Evolutionary conservation across 2,329 filamentous ascomycete genomes (phyloP).

Genomic region (Epichloe sibirici): DNA sequence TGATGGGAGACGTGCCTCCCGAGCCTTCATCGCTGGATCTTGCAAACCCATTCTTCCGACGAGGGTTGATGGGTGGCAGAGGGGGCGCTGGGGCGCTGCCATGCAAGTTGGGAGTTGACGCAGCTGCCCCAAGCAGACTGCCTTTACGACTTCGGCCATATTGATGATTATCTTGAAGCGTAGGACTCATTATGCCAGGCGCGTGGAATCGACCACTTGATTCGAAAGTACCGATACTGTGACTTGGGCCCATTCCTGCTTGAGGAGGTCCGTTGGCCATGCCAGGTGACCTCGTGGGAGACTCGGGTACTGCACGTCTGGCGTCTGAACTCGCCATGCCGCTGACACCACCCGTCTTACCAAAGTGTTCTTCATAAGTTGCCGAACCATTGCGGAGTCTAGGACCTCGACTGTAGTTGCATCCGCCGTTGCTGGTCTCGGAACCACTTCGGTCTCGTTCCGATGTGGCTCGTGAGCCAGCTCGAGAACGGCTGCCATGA

Average conservation of each 20-base stretch:
- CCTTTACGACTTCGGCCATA: conserved; percentile 22
- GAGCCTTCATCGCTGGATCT: conserved; percentile 23
- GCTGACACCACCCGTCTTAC: background rate
- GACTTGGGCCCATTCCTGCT: conserved; percentile 4
- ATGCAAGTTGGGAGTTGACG: conserved; percentile 27
- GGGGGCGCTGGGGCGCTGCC: conserved; percentile 30
- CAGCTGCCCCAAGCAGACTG: conserved; percentile 20
- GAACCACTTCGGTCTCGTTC: conserved; percentile 44
- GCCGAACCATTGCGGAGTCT: conserved; percentile 26
- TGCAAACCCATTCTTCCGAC: conserved; percentile 31
- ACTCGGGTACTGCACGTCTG: background rate
- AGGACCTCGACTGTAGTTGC: conserved; percentile 26
- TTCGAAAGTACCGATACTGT: conserved; percentile 5
- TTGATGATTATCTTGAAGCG: conserved; percentile 8
- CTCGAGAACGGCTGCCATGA: conserved; percentile 16
- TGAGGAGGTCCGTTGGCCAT: background rate
- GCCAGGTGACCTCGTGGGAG: background rate
- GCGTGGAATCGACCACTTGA: conserved; percentile 14
- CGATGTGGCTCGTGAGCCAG: conserved; percentile 20
- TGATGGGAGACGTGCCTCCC: background rate
- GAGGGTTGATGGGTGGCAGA: conserved; percentile 47
- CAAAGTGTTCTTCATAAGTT: conserved; percentile 24
- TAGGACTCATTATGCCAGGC: background rate
- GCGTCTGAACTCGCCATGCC: background rate
- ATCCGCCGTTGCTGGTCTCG: conserved; percentile 36